Percentiles rank a stretch among this genome's conserved stretches.
These are phyloP conservation scores for Candida sakaeoensis DNA, from an alignment of 805 yeast genomes.

Conservation along the genomic window DNA sequence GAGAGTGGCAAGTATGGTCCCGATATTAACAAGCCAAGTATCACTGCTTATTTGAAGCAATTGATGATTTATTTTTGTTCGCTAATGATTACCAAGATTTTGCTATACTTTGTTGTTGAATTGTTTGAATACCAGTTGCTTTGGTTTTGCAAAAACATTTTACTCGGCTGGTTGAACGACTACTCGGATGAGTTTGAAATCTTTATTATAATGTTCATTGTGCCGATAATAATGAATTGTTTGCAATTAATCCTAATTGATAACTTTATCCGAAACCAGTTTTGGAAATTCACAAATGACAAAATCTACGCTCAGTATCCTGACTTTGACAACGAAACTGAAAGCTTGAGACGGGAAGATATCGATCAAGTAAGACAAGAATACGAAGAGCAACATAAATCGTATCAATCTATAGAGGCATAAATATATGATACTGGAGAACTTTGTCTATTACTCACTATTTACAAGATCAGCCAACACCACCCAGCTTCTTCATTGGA, in stretches of 20 bases:
- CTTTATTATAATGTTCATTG: slow-evolving; percentile 79
- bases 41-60: slow-evolving; percentile 64
- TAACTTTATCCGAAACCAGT: slow-evolving; percentile 62
- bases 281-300: slow-evolving; percentile 31
- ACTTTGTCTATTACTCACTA: too few species aligned
- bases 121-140: slow-evolving; percentile 52
- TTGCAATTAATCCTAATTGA: slow-evolving; percentile 72
- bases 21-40: slow-evolving; percentile 52
- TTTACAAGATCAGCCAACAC: too few species aligned
- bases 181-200: slow-evolving; percentile 77
- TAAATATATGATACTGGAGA: too few species aligned
- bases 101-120: slow-evolving; percentile 60
- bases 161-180: slow-evolving; percentile 78
- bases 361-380: slow-evolving; percentile 8
- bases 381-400: slow-evolving; percentile 1
- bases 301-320: slow-evolving; percentile 14
- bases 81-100: slow-evolving; percentile 59
- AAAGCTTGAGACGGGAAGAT: slow-evolving; percentile 11
- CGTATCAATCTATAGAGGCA: background rate
- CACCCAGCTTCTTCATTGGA: too few species aligned
- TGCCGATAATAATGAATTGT: slow-evolving; percentile 70
- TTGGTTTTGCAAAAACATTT: slow-evolving; percentile 61
- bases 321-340: slow-evolving; percentile 11
- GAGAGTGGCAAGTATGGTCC: slow-evolving; percentile 63
- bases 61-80: slow-evolving; percentile 64